Evolutionary conservation across 495 filamentous ascomycete genomes (phyloP).

Genomic region (Niebla homalea): DNA sequence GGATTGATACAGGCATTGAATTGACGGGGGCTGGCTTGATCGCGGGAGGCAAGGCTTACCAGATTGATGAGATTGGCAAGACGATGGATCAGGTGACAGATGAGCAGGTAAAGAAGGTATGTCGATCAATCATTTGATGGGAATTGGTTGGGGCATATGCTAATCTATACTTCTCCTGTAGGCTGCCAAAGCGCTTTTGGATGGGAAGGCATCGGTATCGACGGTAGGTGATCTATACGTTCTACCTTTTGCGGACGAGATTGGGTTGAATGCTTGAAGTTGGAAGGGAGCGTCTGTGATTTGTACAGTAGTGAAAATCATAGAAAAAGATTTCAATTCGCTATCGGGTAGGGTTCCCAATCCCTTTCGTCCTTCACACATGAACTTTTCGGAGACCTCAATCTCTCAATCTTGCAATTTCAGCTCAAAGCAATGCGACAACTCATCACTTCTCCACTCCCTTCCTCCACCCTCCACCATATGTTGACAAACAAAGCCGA

Average conservation of each 20-base stretch:
- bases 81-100: slow-evolving; percentile 66
- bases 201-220: slow-evolving; percentile 76
- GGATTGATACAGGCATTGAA: slow-evolving; percentile 50
- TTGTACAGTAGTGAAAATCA: too few species aligned
- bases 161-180: slow-evolving; percentile 24
- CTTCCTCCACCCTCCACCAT: too few species aligned
- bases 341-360: too few species aligned
- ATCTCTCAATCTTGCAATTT: too few species aligned
- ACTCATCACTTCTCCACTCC: too few species aligned
- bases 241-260: slow-evolving; percentile 83
- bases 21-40: slow-evolving; percentile 65
- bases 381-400: too few species aligned
- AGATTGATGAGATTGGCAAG: slow-evolving; percentile 71
- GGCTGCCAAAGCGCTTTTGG: slow-evolving; percentile 73
- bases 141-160: slow-evolving; percentile 2
- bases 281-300: too few species aligned
- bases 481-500: too few species aligned
- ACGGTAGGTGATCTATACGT: slow-evolving; percentile 78
- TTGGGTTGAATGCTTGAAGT: slow-evolving; percentile 57
- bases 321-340: too few species aligned
- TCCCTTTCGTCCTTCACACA: too few species aligned
- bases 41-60: slow-evolving; percentile 68
- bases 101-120: slow-evolving; percentile 76
- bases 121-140: slow-evolving; percentile 22
- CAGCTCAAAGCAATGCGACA: too few species aligned